Evolutionary conservation across 345 rosid species (phyloP).

Genomic region (thale cress (Arabidopsis thaliana)): DNA sequence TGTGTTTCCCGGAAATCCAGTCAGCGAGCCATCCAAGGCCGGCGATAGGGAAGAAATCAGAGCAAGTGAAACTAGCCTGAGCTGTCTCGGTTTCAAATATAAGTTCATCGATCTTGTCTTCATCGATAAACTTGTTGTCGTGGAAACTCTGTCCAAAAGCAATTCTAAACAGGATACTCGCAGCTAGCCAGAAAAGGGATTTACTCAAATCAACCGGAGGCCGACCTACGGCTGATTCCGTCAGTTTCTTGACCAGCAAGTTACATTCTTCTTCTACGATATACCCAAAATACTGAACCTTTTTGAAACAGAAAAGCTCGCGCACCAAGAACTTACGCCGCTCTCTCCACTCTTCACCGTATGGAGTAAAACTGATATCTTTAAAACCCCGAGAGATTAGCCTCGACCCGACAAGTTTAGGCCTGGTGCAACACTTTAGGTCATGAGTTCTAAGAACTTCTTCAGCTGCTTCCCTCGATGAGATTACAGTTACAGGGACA

Average conservation of each 20-base stretch:
- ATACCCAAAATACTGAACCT: conserved; percentile 46
- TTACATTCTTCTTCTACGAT: conserved; percentile 54
- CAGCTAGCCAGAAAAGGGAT: conserved; percentile 40
- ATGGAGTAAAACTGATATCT: conserved; percentile 53
- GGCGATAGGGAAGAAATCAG: conserved; percentile 52
- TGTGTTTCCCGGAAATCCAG: conserved; percentile 40
- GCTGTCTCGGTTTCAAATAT: conserved; percentile 46
- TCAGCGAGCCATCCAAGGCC: conserved; percentile 58
- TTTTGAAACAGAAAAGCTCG: conserved; percentile 50
- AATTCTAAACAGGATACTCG: conserved; percentile 45
- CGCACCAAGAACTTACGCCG: conserved; percentile 47
- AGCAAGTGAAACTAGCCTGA: conserved; percentile 40
- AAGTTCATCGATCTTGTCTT: conserved; percentile 37
- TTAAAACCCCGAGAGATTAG: conserved; percentile 48
- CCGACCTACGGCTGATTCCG: conserved; percentile 5
- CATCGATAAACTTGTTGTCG: conserved; percentile 36
- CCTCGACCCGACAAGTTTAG: conserved; percentile 37
- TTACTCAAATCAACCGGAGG: conserved; percentile 45
- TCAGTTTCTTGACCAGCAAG: conserved; percentile 44
- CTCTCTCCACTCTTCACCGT: conserved; percentile 52
- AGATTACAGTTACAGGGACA: conserved; percentile 44
- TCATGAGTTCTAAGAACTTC: conserved; percentile 53
- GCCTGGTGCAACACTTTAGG: conserved; percentile 54
- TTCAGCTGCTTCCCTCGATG: conserved; percentile 53
- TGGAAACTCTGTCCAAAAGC: conserved; percentile 55